Percentiles rank a stretch among this genome's conserved stretches.
Conservation (phyloP, 2,329 filamentous ascomycete species). For the Neospermospora avenae region DNA sequence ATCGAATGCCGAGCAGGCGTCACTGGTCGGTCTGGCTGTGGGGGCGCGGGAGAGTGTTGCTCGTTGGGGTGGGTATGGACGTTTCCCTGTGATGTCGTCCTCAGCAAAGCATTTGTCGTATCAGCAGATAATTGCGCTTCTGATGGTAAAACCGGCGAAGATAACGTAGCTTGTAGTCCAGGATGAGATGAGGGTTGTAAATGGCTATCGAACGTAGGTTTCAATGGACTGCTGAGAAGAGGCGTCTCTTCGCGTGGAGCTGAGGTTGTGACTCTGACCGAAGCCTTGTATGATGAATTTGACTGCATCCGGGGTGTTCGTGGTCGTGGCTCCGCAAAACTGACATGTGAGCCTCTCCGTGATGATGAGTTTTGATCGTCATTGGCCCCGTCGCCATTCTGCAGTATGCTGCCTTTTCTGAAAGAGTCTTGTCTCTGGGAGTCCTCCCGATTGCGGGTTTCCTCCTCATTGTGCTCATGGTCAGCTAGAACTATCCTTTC, state of each 20-base stretch:
- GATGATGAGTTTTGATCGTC: constrained; percentile 15
- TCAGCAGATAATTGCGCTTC: constrained; percentile 28
- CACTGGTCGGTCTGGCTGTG: constrained; percentile 39
- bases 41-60: constrained; percentile 33
- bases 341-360: constrained; percentile 30
- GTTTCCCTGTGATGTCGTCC: constrained; percentile 29
- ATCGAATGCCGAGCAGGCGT: constrained; percentile 46
- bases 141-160: constrained; percentile 32
- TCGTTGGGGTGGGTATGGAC: constrained; percentile 30
- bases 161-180: constrained; percentile 25
- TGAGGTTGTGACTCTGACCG: constrained; percentile 17
- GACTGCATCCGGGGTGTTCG: constrained; percentile 26
- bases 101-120: constrained; percentile 24
- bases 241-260: constrained; percentile 22
- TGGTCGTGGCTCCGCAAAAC: constrained; percentile 27
- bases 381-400: constrained; percentile 20
- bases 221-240: constrained; percentile 32
- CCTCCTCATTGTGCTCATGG: constrained; percentile 42
- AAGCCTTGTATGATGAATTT: constrained; percentile 24
- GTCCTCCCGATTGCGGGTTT: constrained; percentile 12
- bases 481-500: constrained; percentile 59
- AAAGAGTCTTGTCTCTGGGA: constrained; percentile 15
- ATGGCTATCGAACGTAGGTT: constrained; percentile 22
- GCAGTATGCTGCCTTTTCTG: constrained; percentile 13
- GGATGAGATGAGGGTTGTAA: constrained; percentile 22